Percentiles rank a stretch among this genome's conserved stretches.
Conservation (phyloP, 2,329 filamentous ascomycete genomes). For the Aspergillus calidoustus region DNA sequence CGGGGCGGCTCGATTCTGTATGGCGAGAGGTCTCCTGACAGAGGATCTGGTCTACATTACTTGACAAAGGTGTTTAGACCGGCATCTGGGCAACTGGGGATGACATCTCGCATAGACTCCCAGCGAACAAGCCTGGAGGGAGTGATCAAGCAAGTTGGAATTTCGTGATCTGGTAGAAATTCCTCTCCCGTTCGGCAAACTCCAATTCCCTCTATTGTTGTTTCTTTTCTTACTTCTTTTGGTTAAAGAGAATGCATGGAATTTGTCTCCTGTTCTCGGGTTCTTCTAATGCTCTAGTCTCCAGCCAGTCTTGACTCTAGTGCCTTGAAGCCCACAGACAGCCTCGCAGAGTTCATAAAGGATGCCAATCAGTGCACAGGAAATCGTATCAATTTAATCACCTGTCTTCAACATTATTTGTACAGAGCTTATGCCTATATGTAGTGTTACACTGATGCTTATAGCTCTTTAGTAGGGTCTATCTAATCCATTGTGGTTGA, state of each 20-base stretch:
- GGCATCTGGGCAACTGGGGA: conserved; percentile 27
- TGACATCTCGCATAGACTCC: conserved; percentile 25
- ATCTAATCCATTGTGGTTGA: neutral
- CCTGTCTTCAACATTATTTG: neutral
- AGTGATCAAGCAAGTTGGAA: conserved; percentile 27
- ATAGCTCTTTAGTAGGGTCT: neutral
- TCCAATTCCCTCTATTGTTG: conserved; percentile 20
- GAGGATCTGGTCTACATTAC: conserved; percentile 23
- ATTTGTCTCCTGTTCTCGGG: conserved; percentile 26
- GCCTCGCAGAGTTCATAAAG: neutral
- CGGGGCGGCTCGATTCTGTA: conserved; percentile 18
- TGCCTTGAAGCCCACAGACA: conserved; percentile 2
- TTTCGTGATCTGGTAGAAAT: conserved; percentile 37
- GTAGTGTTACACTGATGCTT: neutral
- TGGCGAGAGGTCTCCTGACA: conserved; percentile 30
- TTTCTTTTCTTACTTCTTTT: conserved; percentile 31
- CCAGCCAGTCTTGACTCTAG: neutral
- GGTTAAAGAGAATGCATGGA: conserved; percentile 42
- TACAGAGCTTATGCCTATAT: neutral
- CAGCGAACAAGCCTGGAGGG: conserved; percentile 12
- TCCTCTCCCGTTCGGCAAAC: conserved; percentile 32
- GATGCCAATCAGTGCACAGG: conserved; percentile 7
- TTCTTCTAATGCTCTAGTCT: conserved; percentile 2
- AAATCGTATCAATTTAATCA: conserved; percentile 5
- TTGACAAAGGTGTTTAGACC: conserved; percentile 21